Conservation (phyloP, 2,329 filamentous ascomycete genomes). For the Epichloe uncinata region DNA sequence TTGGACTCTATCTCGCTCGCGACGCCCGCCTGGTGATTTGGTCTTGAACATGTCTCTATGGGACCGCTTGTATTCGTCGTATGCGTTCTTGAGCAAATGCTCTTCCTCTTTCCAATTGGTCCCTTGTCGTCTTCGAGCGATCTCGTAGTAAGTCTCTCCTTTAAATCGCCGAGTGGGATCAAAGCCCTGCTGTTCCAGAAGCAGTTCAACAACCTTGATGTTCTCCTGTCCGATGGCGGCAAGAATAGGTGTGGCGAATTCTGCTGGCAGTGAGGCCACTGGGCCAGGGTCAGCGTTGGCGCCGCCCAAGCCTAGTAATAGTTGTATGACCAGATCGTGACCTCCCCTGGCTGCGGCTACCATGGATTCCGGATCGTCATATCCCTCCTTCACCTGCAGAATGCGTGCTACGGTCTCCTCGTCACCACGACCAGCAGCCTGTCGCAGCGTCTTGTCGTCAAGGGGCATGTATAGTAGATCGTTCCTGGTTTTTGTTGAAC, state of each 20-base stretch:
- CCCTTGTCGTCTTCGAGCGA: constrained; percentile 69
- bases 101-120: constrained; percentile 86
- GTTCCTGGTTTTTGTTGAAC: constrained; percentile 52
- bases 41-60: constrained; percentile 34
- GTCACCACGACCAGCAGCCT: constrained; percentile 47
- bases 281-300: constrained; percentile 57
- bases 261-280: constrained; percentile 43
- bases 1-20: constrained; percentile 27
- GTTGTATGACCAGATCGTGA: constrained; percentile 74
- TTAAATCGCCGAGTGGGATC: constrained; percentile 68
- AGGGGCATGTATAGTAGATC: constrained; percentile 50
- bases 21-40: constrained; percentile 33
- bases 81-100: constrained; percentile 63
- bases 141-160: constrained; percentile 74
- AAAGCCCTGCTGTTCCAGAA: constrained; percentile 65
- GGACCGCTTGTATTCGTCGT: constrained; percentile 47
- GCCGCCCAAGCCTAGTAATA: constrained; percentile 56
- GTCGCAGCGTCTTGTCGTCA: constrained; percentile 46
- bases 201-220: constrained; percentile 67
- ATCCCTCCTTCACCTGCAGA: constrained; percentile 45
- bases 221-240: constrained; percentile 86
- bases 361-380: constrained; percentile 70
- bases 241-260: constrained; percentile 82
- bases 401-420: constrained; percentile 48
- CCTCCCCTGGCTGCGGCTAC: constrained; percentile 82